These are phyloP conservation scores for Harringtonia aguacate DNA, from an alignment of 2,329 filamentous ascomycete species.

Conservation along the genomic window DNA sequence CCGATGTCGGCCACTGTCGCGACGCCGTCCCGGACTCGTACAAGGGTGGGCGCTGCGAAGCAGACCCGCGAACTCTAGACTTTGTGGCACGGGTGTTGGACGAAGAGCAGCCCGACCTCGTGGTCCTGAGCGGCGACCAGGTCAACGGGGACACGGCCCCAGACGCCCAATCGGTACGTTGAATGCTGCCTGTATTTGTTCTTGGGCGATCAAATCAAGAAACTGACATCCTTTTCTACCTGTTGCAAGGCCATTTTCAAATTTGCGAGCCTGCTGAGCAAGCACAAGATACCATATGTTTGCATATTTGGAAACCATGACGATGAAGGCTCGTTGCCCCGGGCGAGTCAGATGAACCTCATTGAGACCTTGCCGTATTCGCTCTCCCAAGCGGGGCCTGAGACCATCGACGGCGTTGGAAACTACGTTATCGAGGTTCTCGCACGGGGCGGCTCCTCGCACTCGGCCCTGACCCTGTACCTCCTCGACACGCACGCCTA, in stretches of 20 bases:
- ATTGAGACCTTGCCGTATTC: conserved; percentile 84
- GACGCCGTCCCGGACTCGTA: conserved; percentile 70
- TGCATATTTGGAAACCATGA: conserved; percentile 97
- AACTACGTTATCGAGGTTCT: conserved; percentile 93
- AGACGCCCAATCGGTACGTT: conserved; percentile 70
- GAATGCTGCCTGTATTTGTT: neutral
- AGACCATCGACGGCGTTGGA: conserved; percentile 77
- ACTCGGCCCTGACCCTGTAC: conserved; percentile 91
- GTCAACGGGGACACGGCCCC: conserved; percentile 89
- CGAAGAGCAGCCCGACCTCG: conserved; percentile 86
- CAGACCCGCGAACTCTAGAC: conserved; percentile 82
- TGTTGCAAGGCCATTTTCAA: conserved; percentile 71
- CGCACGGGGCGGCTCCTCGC: conserved; percentile 64
- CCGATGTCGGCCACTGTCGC: conserved; percentile 74
- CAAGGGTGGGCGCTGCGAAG: conserved; percentile 72
- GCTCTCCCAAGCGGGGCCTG: conserved; percentile 72
- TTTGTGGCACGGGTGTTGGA: conserved; percentile 78
- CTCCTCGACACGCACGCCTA: conserved; percentile 89
- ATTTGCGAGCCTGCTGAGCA: conserved; percentile 71
- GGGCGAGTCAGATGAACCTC: conserved; percentile 71
- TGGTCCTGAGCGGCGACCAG: conserved; percentile 87
- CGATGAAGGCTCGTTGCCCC: conserved; percentile 74
- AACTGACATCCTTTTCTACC: neutral
- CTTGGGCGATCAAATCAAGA: neutral
- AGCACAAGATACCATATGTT: conserved; percentile 81